Conservation (phyloP, 305 asterid genomes). For the Fraxinus sp. region DNA sequence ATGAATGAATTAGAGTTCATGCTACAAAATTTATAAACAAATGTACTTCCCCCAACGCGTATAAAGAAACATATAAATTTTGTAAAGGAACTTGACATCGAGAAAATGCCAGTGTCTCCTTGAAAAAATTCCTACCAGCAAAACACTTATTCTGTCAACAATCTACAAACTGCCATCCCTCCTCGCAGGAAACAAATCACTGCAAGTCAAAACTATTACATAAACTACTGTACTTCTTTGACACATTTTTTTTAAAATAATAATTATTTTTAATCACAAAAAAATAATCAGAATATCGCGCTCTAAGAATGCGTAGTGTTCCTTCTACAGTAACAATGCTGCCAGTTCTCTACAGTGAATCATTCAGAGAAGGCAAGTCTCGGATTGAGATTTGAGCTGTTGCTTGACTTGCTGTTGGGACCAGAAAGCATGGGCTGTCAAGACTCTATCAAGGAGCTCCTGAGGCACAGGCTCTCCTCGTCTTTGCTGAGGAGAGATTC, state of each 20-base stretch:
- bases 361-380: slow-evolving; percentile 52
- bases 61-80: not conserved
- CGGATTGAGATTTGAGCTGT: slow-evolving; percentile 63
- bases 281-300: not conserved
- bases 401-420: slow-evolving; percentile 89
- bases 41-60: not conserved
- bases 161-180: slow-evolving; percentile 33
- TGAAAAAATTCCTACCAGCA: slow-evolving; percentile 16
- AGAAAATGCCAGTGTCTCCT: not conserved
- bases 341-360: not conserved
- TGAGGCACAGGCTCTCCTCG: slow-evolving; percentile 98
- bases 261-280: slow-evolving; percentile 28
- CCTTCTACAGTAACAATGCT: not conserved
- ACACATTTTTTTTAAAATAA: slow-evolving; percentile 23
- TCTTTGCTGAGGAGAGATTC: slow-evolving; percentile 94
- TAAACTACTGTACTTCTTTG: slow-evolving; percentile 19
- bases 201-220: slow-evolving; percentile 13
- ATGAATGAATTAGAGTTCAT: not conserved
- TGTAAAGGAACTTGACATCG: not conserved
- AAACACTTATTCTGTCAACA: slow-evolving; percentile 32
- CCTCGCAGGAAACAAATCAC: slow-evolving; percentile 7
- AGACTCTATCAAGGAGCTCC: slow-evolving; percentile 83
- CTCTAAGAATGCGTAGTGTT: not conserved
- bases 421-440: slow-evolving; percentile 93
- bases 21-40: not conserved